Base-by-base conservation (phyloP, 192 early-diverging fungal genomes). In the Endogone sp. region DNA sequence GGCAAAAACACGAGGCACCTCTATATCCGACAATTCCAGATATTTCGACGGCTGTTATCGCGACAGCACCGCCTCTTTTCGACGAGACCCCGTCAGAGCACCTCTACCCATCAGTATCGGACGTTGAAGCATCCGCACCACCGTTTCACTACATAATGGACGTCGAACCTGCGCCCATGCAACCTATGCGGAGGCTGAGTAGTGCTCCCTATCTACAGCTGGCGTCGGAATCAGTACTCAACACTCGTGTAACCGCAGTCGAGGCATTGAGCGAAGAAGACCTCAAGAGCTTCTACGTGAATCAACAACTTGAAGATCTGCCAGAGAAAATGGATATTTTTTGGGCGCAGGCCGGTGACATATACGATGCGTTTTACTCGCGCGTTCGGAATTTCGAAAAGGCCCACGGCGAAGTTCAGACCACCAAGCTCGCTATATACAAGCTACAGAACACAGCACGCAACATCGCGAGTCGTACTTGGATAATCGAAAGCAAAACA, bases 401-500 rank as follows among this genome's bases (percentile, higher is more conserved):
- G 37, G 37, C 37, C 16, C 37, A 49, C 37, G 37, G 37, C 37
- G 37, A 49, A 16, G 37, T 49, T 16, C 37, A 49, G 16, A 49
- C 37, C 37, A 49, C 37, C 37, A 49, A 49, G 37, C 37, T 49
- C 37, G 37, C 37, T 49, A 49, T 49, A 49, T 1, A 49, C 37
- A 49, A 67, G 54, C 49, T 26, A 8, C 65, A 67, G 25, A 56
- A 6, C 21, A 26, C 21, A 4, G 49, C 37, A 11, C 44, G 56
- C 16, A 56, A 44, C 20, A 26, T 67, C 2, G 65, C 54, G 3
- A 26, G 55, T 29, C 65, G 54, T 26, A 25, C 28, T 11, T 67
- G 65, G 65, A 56, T 56, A 49, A 56, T 56, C 13, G 37, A 56
- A 21, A 56, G 21, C 16, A 67, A 56, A 3, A 67, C 8, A 20